These are phyloP conservation scores for Penicillium sp. DNA, from an alignment of 2,329 filamentous ascomycete species.

Conservation along the genomic window DNA sequence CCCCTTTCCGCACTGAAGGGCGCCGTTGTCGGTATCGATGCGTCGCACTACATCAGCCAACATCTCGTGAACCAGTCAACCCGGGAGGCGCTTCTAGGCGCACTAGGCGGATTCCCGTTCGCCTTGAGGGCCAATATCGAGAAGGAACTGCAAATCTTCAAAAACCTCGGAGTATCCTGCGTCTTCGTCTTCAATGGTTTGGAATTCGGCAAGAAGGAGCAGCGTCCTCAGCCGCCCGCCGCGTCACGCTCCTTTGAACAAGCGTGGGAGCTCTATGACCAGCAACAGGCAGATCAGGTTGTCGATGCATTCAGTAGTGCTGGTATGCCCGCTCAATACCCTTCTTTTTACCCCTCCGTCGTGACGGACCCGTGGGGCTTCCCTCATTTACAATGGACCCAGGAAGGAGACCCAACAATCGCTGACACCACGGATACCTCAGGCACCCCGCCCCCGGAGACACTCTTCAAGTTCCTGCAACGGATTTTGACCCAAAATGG, in stretches of 20 bases:
- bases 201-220: conserved; percentile 72
- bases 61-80: conserved; percentile 69
- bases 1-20: conserved; percentile 70
- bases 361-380: conserved; percentile 1
- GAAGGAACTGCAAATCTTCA: conserved; percentile 71
- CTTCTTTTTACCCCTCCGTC: neutral
- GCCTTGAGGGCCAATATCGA: conserved; percentile 74
- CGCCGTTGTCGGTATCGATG: conserved; percentile 79
- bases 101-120: conserved; percentile 82
- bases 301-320: conserved; percentile 84
- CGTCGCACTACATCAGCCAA: conserved; percentile 79
- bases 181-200: conserved; percentile 92
- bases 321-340: conserved; percentile 52
- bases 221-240: conserved; percentile 61
- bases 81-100: conserved; percentile 84
- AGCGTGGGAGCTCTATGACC: conserved; percentile 86
- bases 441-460: conserved; percentile 70
- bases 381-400: neutral
- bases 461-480: conserved; percentile 75
- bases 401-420: conserved; percentile 5
- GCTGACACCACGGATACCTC: conserved; percentile 28
- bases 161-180: conserved; percentile 67
- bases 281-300: conserved; percentile 73
- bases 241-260: conserved; percentile 68
- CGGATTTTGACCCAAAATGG: conserved; percentile 66